Base-by-base conservation (phyloP, 164 flowering plant species). In the Echeveria elegans region DNA sequence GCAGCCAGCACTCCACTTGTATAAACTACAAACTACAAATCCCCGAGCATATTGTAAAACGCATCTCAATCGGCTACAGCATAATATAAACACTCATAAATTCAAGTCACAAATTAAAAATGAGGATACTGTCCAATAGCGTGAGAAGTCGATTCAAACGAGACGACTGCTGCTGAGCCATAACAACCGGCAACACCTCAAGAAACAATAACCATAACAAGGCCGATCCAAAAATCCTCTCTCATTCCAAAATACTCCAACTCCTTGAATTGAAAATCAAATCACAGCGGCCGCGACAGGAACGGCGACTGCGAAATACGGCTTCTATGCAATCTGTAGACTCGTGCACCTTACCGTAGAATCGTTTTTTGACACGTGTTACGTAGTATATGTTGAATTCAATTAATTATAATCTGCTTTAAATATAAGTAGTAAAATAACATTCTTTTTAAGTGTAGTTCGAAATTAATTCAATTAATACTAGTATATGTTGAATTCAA, bases 121-220 rank as follows among this genome's bases (percentile, higher is more conserved):
- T 61, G 79, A 86, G 88, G 88, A 83, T 88, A 88, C 98, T 81
- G 82, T 92, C 96, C 82, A 88, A 72, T 58, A 92, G 71, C 72
- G 91, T 90, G 70, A 90, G 95, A 65, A 92, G 73, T 32, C 98
- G 94, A 66, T 89, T 78, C 72, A 92, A 92, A 45, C 96, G 96
- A 72, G 98, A 88, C 28, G 96, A 89, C 71, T 89, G 96, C 71
- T 89, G 45, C 11, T 40, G 94, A 71, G 95, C 87, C 97, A 91
- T 91, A 34, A 66, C 67, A 23, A 76, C 19, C 26, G 34, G 3
- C n/a, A 15, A 53, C 47, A n/a, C 34, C 16, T 40, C 15, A 9
- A 40, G 14, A 40, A 40, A 40, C 45, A 40, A 21, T 28, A 32
- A 26, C 19, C 53, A 28, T 65, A n/a, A 28, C 53, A 23, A 38